phyloP scores from a whole-genome alignment of 805 yeast species.

The Kodamaea nitidulidarum region DNA sequence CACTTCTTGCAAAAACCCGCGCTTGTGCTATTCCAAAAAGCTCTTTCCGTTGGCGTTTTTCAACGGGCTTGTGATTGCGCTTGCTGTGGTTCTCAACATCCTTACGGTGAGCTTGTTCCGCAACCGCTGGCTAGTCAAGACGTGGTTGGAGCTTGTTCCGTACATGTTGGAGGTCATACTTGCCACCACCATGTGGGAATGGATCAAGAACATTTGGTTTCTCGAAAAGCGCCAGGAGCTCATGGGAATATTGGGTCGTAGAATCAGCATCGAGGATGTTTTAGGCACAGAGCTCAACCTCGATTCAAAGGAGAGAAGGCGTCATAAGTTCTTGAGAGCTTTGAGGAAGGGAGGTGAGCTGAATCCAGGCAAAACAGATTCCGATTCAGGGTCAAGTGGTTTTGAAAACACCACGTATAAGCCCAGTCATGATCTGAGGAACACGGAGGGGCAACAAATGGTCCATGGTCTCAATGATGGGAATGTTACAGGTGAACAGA shows the following conservation, averaged over 20 bases:
- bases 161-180: constrained; percentile 46
- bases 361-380: too few relatives aligned
- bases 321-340: constrained; percentile 3
- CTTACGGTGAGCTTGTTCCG: constrained; percentile 25
- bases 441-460: not conserved
- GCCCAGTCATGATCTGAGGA: not conserved
- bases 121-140: constrained; percentile 37
- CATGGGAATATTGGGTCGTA: constrained; percentile 60
- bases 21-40: constrained; percentile 43
- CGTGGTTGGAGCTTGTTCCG: constrained; percentile 46
- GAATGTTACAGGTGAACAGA: not conserved
- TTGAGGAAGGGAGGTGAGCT: constrained; percentile 5
- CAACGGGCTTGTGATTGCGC: constrained; percentile 35
- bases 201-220: constrained; percentile 53
- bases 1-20: constrained; percentile 29
- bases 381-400: not conserved
- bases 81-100: constrained; percentile 32
- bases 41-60: constrained; percentile 48
- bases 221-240: constrained; percentile 49
- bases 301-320: not conserved
- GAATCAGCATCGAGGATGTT: constrained; percentile 46
- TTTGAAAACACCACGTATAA: not conserved
- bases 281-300: constrained; percentile 12
- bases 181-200: constrained; percentile 60
- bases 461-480: too few relatives aligned